A percentile compares a stretch with the other conserved stretches of the same genome.
phyloP scores from a whole-genome alignment of 345 rosid species.

The Luvunga scandens region DNA sequence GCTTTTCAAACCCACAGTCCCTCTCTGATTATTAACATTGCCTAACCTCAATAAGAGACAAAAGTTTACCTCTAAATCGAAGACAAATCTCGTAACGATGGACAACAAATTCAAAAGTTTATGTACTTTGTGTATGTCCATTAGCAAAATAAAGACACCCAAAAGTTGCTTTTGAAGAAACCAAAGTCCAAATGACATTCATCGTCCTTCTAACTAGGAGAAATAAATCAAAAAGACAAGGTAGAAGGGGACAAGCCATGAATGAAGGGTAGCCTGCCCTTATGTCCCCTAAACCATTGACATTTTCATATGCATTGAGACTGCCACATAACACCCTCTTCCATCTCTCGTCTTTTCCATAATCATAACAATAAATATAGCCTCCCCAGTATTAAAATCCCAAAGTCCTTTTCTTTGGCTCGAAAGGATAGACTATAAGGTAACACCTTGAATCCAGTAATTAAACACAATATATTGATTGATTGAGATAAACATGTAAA shows the following conservation, averaged over 20 bases:
- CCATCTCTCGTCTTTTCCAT: background rate
- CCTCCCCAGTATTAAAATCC: background rate
- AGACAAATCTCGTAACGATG: slow-evolving; percentile 7
- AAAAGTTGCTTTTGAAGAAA: slow-evolving; percentile 9
- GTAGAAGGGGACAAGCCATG: slow-evolving; percentile 29
- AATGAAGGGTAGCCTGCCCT: slow-evolving; percentile 26
- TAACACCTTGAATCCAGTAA: too few species aligned
- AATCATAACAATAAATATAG: background rate
- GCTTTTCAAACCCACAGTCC: background rate
- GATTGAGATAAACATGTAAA: background rate
- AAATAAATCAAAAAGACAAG: background rate
- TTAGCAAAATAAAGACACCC: background rate
- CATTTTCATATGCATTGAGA: slow-evolving; percentile 5
- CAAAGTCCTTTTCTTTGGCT: background rate
- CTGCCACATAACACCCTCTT: background rate
- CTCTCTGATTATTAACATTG: background rate
- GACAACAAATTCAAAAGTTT: background rate
- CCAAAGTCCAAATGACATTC: background rate
- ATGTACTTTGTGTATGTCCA: background rate
- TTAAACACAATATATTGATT: background rate
- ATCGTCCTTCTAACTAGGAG: background rate
- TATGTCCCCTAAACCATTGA: slow-evolving; percentile 27
- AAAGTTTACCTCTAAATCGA: background rate
- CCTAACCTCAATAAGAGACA: background rate
- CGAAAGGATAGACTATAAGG: too few species aligned